Conservation (phyloP, 2,329 filamentous ascomycete species). For the Clarireedia monteithiana region DNA sequence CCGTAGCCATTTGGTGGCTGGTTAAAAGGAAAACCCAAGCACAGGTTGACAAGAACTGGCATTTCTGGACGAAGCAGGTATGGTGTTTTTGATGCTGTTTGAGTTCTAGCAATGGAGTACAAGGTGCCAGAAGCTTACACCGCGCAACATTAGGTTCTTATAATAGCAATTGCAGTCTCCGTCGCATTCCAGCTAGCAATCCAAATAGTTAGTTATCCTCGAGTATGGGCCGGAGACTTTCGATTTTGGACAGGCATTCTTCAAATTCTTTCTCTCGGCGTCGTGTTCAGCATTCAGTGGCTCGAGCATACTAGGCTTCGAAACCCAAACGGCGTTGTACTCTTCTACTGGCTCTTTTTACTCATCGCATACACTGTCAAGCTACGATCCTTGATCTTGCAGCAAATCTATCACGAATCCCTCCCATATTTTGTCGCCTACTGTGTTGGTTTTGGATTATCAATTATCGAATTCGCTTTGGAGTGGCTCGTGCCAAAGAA, state of each 20-base stretch:
- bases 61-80: slow-evolving; percentile 91
- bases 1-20: slow-evolving; percentile 73
- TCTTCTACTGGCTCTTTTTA: slow-evolving; percentile 68
- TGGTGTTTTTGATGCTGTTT: slow-evolving; percentile 23
- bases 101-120: slow-evolving; percentile 2
- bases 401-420: slow-evolving; percentile 45
- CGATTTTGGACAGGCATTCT: slow-evolving; percentile 63
- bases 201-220: slow-evolving; percentile 50
- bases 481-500: slow-evolving; percentile 66
- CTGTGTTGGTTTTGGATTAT: slow-evolving; percentile 50
- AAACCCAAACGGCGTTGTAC: slow-evolving; percentile 61
- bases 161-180: slow-evolving; percentile 48
- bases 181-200: slow-evolving; percentile 53
- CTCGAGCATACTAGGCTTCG: slow-evolving; percentile 62
- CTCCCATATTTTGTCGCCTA: slow-evolving; percentile 58
- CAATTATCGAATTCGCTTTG: slow-evolving; percentile 52
- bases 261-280: slow-evolving; percentile 51
- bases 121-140: slow-evolving; percentile 4
- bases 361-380: slow-evolving; percentile 58
- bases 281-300: slow-evolving; percentile 61
- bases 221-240: slow-evolving; percentile 57
- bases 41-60: slow-evolving; percentile 73
- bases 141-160: slow-evolving; percentile 38
- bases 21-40: slow-evolving; percentile 59
- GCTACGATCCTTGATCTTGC: slow-evolving; percentile 58